These are phyloP conservation scores for Ophiosphaerella herpotricha DNA, from an alignment of 2,329 filamentous ascomycete species.

Conservation along the genomic window DNA sequence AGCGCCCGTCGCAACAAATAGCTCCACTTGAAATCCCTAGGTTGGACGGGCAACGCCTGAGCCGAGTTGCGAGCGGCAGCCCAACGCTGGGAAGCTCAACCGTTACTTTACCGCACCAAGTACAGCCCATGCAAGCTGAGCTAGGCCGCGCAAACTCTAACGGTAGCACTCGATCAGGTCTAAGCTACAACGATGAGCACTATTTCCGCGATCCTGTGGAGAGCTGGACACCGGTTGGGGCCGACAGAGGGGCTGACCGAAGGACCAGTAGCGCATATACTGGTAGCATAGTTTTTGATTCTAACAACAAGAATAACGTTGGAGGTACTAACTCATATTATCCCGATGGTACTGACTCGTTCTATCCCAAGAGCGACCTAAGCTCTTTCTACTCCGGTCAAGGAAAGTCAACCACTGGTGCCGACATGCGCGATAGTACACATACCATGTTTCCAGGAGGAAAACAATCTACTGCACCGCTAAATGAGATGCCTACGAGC, in stretches of 20 bases:
- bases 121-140: constrained; percentile 45
- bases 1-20: constrained; percentile 69
- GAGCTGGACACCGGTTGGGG: constrained; percentile 45
- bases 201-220: constrained; percentile 37
- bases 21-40: constrained; percentile 63
- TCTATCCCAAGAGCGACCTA: constrained; percentile 59
- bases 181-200: constrained; percentile 38
- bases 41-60: constrained; percentile 65
- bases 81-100: constrained; percentile 68
- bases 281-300: constrained; percentile 46
- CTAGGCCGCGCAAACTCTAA: constrained; percentile 45
- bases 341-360: constrained; percentile 38
- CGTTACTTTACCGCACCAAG: constrained; percentile 44
- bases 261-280: constrained; percentile 53
- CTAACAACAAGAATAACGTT: constrained; percentile 49
- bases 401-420: constrained; percentile 56
- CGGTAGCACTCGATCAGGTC: constrained; percentile 39
- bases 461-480: constrained; percentile 18
- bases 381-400: constrained; percentile 53
- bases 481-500: constrained; percentile 22
- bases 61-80: constrained; percentile 69
- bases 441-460: constrained; percentile 36
- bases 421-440: constrained; percentile 67
- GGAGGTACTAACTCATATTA: constrained; percentile 60
- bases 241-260: constrained; percentile 36